Evolutionary conservation across 805 yeast genomes (phyloP).

Genomic region (Peterozyma xylosa): DNA sequence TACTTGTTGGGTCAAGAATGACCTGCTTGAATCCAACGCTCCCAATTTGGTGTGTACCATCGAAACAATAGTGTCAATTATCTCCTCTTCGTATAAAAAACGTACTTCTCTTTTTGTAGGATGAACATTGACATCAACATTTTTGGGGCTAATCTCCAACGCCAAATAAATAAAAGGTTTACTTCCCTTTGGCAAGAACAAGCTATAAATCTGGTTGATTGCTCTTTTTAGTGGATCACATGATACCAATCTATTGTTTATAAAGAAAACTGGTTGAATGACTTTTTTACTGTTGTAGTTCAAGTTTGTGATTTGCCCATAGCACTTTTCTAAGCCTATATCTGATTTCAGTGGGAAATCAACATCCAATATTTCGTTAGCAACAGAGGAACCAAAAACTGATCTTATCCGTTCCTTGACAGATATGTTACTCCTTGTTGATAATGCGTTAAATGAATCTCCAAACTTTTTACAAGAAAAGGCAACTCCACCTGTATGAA

Average conservation of each 20-base stretch:
- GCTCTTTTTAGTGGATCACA: conserved; percentile 79
- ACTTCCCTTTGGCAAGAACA: conserved; percentile 70
- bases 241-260: conserved; percentile 74
- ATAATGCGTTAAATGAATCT: conserved; percentile 60
- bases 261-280: conserved; percentile 68
- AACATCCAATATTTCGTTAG: conserved; percentile 53
- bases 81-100: conserved; percentile 81
- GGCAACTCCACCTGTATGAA: conserved; percentile 64
- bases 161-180: conserved; percentile 74
- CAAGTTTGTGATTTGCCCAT: conserved; percentile 64
- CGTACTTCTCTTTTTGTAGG: conserved; percentile 93
- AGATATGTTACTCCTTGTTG: conserved; percentile 42
- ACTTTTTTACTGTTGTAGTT: conserved; percentile 64
- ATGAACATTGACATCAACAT: conserved; percentile 89
- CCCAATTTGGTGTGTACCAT: conserved; percentile 43
- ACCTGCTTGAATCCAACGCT: conserved; percentile 57
- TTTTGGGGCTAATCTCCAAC: conserved; percentile 55
- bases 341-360: conserved; percentile 23
- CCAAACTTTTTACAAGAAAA: conserved; percentile 78
- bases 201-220: conserved; percentile 49
- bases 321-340: conserved; percentile 43
- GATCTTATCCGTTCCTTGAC: conserved; percentile 63
- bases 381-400: conserved; percentile 64
- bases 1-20: conserved; percentile 58
- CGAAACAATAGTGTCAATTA: conserved; percentile 51